Conservation (phyloP, 2,329 filamentous ascomycete genomes). For the Fusarium sororula region DNA sequence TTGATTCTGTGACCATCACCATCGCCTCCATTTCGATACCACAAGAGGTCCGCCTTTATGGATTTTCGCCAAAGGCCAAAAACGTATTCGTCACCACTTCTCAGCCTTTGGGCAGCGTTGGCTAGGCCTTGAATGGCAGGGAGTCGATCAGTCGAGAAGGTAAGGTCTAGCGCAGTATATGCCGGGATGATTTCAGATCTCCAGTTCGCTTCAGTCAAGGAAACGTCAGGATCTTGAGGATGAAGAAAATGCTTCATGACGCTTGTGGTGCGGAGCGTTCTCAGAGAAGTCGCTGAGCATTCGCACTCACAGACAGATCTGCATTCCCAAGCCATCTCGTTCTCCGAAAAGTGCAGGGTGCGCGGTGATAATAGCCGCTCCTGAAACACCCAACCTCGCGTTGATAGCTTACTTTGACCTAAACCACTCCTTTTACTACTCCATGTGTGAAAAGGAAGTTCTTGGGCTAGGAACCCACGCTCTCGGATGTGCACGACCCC, state of each 20-base stretch:
- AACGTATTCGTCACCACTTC: background rate
- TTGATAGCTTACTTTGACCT: background rate
- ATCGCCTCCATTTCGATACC: background rate
- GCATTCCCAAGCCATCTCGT: slow-evolving; percentile 1
- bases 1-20: background rate
- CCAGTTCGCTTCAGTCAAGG: background rate
- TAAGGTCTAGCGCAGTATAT: background rate
- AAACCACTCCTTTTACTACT: background rate
- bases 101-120: background rate
- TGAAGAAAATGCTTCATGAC: background rate
- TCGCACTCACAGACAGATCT: background rate
- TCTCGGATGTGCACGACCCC: background rate
- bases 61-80: background rate
- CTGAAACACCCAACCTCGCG: background rate
- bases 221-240: background rate
- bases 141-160: background rate
- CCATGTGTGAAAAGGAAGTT: background rate
- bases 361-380: background rate
- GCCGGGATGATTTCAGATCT: background rate
- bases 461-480: background rate
- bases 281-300: background rate
- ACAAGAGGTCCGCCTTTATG: background rate
- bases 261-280: background rate
- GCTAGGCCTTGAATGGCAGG: slow-evolving; percentile 1
- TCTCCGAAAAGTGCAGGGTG: background rate